phyloP scores from a whole-genome alignment of 805 yeast species.

The Cyberlindnera saturnus region DNA sequence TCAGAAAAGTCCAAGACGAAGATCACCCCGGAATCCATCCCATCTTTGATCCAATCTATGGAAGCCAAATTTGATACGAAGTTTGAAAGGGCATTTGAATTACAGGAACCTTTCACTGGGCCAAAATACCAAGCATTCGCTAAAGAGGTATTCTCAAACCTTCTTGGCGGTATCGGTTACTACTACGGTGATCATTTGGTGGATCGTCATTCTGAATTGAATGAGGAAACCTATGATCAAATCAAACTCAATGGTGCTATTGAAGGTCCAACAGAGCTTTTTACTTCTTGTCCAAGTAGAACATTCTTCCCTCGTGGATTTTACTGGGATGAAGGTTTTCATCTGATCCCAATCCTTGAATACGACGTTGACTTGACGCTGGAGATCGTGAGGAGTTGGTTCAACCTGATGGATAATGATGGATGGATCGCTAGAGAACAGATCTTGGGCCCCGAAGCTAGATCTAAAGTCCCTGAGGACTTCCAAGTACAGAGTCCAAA shows the following conservation, averaged over 20 bases:
- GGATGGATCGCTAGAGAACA: conserved; percentile 98
- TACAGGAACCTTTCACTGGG: conserved; percentile 48
- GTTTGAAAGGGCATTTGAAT: conserved; percentile 44
- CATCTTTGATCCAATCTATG: conserved; percentile 10
- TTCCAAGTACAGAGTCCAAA: conserved; percentile 83
- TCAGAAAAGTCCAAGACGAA: conserved; percentile 36
- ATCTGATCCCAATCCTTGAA: conserved; percentile 71
- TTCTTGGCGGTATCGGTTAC: conserved; percentile 87
- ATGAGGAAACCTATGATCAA: conserved; percentile 62
- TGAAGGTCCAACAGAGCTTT: conserved; percentile 75
- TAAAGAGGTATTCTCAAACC: conserved; percentile 70
- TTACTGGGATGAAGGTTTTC: conserved; percentile 99
- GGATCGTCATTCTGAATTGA: conserved; percentile 62
- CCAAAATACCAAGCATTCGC: conserved; percentile 51
- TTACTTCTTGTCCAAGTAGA: conserved; percentile 84
- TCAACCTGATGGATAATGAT: conserved; percentile 71
- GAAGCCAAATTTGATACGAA: conserved; percentile 39
- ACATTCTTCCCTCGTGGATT: conserved; percentile 96
- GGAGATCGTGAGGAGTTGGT: conserved; percentile 85
- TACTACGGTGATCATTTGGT: conserved; percentile 80
- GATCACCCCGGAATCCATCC: conserved; percentile 29
- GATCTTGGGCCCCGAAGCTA: conserved; percentile 85
- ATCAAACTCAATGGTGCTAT: conserved; percentile 41
- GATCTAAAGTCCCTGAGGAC: conserved; percentile 79
- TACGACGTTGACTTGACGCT: conserved; percentile 80